A percentile compares a stretch with the other conserved stretches of the same genome.
phyloP scores from a whole-genome alignment of 352 stramenopile species.

The Globisporangium viniferum region DNA sequence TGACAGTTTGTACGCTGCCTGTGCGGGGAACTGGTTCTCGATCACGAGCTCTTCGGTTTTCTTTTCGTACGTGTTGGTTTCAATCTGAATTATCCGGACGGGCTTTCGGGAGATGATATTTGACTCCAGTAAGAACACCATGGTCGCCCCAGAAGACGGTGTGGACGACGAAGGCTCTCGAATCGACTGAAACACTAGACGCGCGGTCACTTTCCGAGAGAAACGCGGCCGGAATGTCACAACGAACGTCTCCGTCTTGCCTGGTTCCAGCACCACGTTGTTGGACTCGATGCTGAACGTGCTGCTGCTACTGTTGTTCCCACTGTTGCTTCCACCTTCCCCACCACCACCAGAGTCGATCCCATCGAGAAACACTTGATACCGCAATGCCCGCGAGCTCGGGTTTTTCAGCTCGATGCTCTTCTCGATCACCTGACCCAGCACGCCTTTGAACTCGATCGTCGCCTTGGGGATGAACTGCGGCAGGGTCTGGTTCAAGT shows the following conservation, averaged over 20 bases:
- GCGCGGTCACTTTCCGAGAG: conserved; percentile 77
- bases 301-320: conserved; percentile 14
- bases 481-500: conserved; percentile 89
- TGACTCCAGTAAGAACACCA: conserved; percentile 89
- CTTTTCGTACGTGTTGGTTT: conserved; percentile 79
- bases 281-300: conserved; percentile 76
- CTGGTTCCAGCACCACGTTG: conserved; percentile 72
- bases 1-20: conserved; percentile 68
- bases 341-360: neutral
- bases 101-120: conserved; percentile 77
- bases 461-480: conserved; percentile 92
- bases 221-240: conserved; percentile 86
- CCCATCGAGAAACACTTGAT: conserved; percentile 87
- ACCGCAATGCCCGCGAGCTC: conserved; percentile 72
- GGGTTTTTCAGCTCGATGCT: conserved; percentile 94
- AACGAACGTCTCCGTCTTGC: conserved; percentile 65
- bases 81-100: conserved; percentile 76
- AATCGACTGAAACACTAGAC: conserved; percentile 86
- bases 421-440: conserved; percentile 88
- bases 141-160: conserved; percentile 48
- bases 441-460: conserved; percentile 89
- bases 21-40: conserved; percentile 83
- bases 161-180: conserved; percentile 30
- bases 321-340: neutral
- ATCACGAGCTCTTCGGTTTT: conserved; percentile 74